Base-by-base conservation (phyloP, 495 filamentous ascomycete genomes). In the Sporormia fimetaria region DNA sequence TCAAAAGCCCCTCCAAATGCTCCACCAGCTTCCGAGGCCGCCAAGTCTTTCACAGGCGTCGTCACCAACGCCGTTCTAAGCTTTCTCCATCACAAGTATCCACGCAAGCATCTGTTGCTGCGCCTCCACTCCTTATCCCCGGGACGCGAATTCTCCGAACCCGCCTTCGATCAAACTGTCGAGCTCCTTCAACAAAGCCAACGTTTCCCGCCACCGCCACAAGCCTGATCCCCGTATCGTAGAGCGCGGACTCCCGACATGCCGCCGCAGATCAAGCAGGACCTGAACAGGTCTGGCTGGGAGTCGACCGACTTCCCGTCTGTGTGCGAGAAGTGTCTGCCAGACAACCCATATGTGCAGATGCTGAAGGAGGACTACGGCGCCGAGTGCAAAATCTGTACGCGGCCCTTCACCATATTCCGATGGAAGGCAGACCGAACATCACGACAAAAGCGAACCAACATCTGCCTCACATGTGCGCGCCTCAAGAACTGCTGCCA, bases 401-500 rank as follows among this genome's bases (percentile, higher is more conserved):
- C 92, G 17, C 80, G 90, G 17, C 90, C 90, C 0, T 98, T 94
- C 58, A 95, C 92, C 39, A 73, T 95, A 26, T 98, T 98, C 63
- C 75, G 78, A 44, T 98, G 88, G 88, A 83, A 87, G 66, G 83
- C 74, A 43, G 86, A 92, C 59, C 81, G 87, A 22, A 87, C 83
- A 1, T 75, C 84, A 14, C 82, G 85, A 43, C 80, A 83, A 58
- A 87, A 87, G 64, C 77, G 80, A 33, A 92, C 85, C 29, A 85
- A 78, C 49, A 87, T 95, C 57, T 95, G 87, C 61, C 73, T 95
- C n/a, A 94, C 87, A 6, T 95, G 87, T 65, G 85, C 85, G 9
- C 82, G 87, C 16, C 69, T 94, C 44, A 92, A 93, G 67, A 95
- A 95, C 67, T 92, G 90, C 67, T 98, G 90, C 60, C 90, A 98